These are phyloP conservation scores for Miamiensis avidus DNA, from an alignment of 169 alveolate genomes.

Conservation along the genomic window DNA sequence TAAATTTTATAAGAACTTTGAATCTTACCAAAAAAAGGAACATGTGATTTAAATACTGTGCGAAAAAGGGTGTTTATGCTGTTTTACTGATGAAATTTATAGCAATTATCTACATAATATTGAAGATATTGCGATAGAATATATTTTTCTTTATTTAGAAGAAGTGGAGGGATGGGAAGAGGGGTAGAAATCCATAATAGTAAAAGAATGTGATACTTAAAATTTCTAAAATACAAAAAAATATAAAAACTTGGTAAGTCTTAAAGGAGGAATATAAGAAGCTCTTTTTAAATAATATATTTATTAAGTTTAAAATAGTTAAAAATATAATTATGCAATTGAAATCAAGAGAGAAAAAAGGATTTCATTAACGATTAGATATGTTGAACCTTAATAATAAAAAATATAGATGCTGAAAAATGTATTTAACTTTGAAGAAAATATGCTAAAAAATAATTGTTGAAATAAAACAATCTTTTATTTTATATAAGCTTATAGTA, in stretches of 20 bases:
- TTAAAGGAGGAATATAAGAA: background rate
- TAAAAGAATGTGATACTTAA: background rate
- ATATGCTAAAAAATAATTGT: too few species aligned
- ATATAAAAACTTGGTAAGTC: background rate
- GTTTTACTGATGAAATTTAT: slow-evolving; percentile 45
- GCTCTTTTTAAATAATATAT: background rate
- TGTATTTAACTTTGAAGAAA: too few species aligned
- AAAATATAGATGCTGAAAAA: background rate
- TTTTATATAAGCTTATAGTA: background rate
- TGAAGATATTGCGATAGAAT: slow-evolving; percentile 42
- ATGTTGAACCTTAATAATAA: slow-evolving; percentile 8
- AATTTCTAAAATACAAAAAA: slow-evolving; percentile 12
- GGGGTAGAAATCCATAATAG: background rate
- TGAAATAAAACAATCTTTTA: background rate
- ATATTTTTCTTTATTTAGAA: background rate
- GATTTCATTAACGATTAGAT: slow-evolving; percentile 50
- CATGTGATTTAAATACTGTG: background rate
- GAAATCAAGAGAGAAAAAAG: slow-evolving; percentile 30
- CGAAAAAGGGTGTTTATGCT: slow-evolving; percentile 45
- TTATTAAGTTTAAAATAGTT: background rate
- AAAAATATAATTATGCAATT: slow-evolving; percentile 6
- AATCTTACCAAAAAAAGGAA: background rate
- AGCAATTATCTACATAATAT: slow-evolving; percentile 50
- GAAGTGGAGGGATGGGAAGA: background rate
- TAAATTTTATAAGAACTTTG: slow-evolving; percentile 30